A percentile compares a stretch with the other conserved stretches of the same genome.
Evolutionary conservation across 1,139 yeast species (phyloP).

Genomic region (Sugiyamaella neomexicana): DNA sequence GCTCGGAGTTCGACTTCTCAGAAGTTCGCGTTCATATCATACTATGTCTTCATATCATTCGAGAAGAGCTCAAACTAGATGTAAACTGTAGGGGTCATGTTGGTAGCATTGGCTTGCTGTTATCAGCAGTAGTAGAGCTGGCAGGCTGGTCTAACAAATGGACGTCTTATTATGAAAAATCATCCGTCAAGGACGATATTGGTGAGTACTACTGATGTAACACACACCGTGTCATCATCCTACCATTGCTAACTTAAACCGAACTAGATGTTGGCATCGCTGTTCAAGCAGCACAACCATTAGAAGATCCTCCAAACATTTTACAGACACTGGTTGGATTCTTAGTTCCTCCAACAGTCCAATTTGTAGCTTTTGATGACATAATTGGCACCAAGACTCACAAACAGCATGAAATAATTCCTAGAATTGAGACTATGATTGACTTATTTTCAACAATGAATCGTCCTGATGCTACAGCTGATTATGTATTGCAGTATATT

Average conservation of each 20-base stretch:
- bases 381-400: slow-evolving; percentile 58
- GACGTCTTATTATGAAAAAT: slow-evolving; percentile 53
- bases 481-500: slow-evolving; percentile 60
- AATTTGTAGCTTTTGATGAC: slow-evolving; percentile 41
- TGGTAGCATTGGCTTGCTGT: slow-evolving; percentile 49
- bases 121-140: slow-evolving; percentile 64
- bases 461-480: slow-evolving; percentile 45
- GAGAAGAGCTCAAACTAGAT: slow-evolving; percentile 73
- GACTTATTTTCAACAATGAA: slow-evolving; percentile 46
- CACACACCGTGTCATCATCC: background rate
- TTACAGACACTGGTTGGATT: slow-evolving; percentile 24
- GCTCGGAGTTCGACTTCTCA: slow-evolving; percentile 25
- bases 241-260: background rate
- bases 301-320: slow-evolving; percentile 32
- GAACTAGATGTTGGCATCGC: background rate
- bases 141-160: slow-evolving; percentile 77
- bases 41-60: slow-evolving; percentile 66
- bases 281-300: slow-evolving; percentile 25
- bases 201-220: background rate
- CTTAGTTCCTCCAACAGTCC: slow-evolving; percentile 22
- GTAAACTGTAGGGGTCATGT: slow-evolving; percentile 46
- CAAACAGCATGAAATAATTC: slow-evolving; percentile 46
- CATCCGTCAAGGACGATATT: background rate
- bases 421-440: slow-evolving; percentile 19
- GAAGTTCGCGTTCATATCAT: slow-evolving; percentile 59